A percentile compares a stretch with the other conserved stretches of the same genome.
Conservation (phyloP, 257 asterid species). For the Henckelia pumila region DNA sequence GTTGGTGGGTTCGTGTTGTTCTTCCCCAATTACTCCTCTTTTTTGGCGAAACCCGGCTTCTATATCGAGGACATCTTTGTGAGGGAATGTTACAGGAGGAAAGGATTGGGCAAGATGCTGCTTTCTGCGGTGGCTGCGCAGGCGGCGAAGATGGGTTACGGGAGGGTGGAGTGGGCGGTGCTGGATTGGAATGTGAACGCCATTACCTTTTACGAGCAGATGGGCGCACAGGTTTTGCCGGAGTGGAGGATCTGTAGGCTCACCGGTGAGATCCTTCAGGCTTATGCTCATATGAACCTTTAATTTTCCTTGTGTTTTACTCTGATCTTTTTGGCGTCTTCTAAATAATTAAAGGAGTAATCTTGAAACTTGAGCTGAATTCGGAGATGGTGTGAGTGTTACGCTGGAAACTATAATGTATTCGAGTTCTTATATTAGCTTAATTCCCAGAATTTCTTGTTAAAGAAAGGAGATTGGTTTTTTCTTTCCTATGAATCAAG, state of each 20-base stretch:
- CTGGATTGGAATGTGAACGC: slow-evolving; percentile 82
- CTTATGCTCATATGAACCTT: slow-evolving; percentile 45
- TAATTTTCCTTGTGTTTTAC: slow-evolving; percentile 8
- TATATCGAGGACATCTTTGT: slow-evolving; percentile 79
- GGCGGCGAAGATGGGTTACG: slow-evolving; percentile 89
- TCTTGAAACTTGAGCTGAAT: neutral
- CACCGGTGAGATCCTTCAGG: slow-evolving; percentile 63
- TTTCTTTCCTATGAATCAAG: neutral
- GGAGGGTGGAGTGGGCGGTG: slow-evolving; percentile 93
- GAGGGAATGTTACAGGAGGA: slow-evolving; percentile 82
- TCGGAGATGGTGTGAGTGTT: neutral
- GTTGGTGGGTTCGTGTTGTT: slow-evolving; percentile 73
- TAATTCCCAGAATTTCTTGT: slow-evolving; percentile 5
- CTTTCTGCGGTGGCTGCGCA: slow-evolving; percentile 75
- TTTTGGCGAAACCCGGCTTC: slow-evolving; percentile 81
- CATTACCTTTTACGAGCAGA: slow-evolving; percentile 65
- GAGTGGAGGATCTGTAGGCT: slow-evolving; percentile 90
- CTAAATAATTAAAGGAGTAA: too few relatives aligned
- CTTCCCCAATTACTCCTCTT: slow-evolving; percentile 79
- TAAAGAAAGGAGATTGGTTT: neutral
- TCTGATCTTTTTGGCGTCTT: slow-evolving; percentile 25
- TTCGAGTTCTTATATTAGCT: neutral
- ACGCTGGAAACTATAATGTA: neutral
- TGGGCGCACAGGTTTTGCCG: slow-evolving; percentile 72
- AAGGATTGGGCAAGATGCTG: slow-evolving; percentile 67